Evolutionary conservation across 805 yeast genomes (phyloP).

Genomic region (Scheffersomyces stipitis): DNA sequence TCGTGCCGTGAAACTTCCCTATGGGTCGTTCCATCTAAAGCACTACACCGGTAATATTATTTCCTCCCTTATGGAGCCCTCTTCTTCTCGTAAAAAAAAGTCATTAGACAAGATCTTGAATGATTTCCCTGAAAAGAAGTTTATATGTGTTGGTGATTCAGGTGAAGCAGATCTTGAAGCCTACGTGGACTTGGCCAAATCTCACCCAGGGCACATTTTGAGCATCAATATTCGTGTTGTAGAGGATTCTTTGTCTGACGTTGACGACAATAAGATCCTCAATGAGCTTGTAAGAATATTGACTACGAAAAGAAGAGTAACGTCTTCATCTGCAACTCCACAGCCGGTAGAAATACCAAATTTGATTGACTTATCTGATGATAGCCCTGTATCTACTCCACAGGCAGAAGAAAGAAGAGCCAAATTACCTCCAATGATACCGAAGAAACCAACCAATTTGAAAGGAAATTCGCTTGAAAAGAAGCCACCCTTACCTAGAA

Average conservation of each 20-base stretch:
- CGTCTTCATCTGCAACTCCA: slow-evolving; percentile 5
- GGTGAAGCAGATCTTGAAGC: slow-evolving; percentile 96
- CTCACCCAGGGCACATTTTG: slow-evolving; percentile 59
- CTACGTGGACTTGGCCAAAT: slow-evolving; percentile 65
- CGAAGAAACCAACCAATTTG: slow-evolving; percentile 46
- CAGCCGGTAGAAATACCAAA: slow-evolving; percentile 19
- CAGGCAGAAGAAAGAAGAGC: neutral
- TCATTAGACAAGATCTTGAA: slow-evolving; percentile 60
- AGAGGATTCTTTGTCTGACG: slow-evolving; percentile 61
- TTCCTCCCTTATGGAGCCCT: slow-evolving; percentile 82
- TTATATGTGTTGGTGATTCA: slow-evolving; percentile 89
- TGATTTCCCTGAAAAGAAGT: slow-evolving; percentile 77
- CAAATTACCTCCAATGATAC: slow-evolving; percentile 36
- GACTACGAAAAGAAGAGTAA: slow-evolving; percentile 7
- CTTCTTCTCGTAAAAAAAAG: slow-evolving; percentile 73
- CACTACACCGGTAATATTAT: slow-evolving; percentile 83
- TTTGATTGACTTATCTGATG: slow-evolving; percentile 39
- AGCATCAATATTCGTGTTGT: slow-evolving; percentile 85
- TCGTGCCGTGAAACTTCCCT: slow-evolving; percentile 57
- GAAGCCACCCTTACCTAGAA: slow-evolving; percentile 36
- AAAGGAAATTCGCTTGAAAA: slow-evolving; percentile 28
- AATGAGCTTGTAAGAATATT: slow-evolving; percentile 27
- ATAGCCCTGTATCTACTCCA: slow-evolving; percentile 1
- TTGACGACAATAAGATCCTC: slow-evolving; percentile 39
- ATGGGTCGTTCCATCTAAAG: slow-evolving; percentile 82